Base-by-base conservation (phyloP, 169 alveolate genomes). In the Plasmodium malariae region DNA sequence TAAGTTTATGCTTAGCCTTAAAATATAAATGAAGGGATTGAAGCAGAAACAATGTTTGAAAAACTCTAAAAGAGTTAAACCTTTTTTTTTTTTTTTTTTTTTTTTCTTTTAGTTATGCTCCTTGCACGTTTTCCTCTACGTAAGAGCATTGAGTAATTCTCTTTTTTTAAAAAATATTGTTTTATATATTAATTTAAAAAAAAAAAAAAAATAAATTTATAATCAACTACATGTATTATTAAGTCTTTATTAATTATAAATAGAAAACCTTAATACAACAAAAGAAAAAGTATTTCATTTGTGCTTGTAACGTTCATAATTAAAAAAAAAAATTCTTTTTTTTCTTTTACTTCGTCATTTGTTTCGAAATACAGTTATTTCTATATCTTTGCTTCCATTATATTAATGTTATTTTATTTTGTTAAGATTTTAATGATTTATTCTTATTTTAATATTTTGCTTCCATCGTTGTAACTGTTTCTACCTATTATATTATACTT, bases 391-490 rank as follows among this genome's bases (percentile, higher is more conserved):
- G 26, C 26, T 28, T 49, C 21, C 21, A 49, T 34, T 65, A 30
- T 30, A 11, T 54, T 28, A 60, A 21, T 26, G 14, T 73, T 26
- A 21, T 55, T 30, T 72, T 72, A 26, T 45, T n/a, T 74, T 73
- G 62, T 32, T 45, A 73, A 73, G 40, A 17, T 32, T 17, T 73
- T 28, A 71, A 26, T 71, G 85, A 36, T 12, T 19, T 73, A 12
- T 45, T 73, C 54, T 34, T 17, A 40, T 54, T 55, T 73, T 73
- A 11, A 14, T 36, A 49, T 67, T 67, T n/a, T 48, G 74, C 74
- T 67, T 67, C 34, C 55, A 67, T 60, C 37, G 69, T 28, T 73
- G 43, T 73, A 73, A 54, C 71, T 36, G 87, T 73, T 73, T 73
- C 71, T 73, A 67, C 28, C 7, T 17, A n/a, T n/a, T n/a, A n/a